Evolutionary conservation across 441 rosid genomes (phyloP), one percentile per base, ranked within the genome.

Genomic region (Macaranga tanarius): DNA sequence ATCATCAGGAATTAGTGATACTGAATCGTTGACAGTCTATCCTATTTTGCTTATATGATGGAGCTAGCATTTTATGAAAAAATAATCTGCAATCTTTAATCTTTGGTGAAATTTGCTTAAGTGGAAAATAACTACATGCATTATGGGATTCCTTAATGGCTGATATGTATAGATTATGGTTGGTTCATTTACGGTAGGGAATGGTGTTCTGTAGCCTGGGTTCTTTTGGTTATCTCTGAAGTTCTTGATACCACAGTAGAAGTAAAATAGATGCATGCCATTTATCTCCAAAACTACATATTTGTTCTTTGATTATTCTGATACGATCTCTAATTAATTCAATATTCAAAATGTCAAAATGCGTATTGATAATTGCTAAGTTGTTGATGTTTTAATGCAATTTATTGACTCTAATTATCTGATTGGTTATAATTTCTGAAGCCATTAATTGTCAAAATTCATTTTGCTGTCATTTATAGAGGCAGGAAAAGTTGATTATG

Each of bases 401-500:
- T 28, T 28, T 28, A 5, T 40, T 40, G 22, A 57, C 10, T 1
- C 22, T 40, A 40, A 1, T 9, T 40, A 7, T 40, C 4, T 40
- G 44, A 40, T 40, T 40, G 38, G 38, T 28, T 47, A 44, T 23
- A 16, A 56, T 40, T 0, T 13, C 1, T 25, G 13, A 45, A 17
- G 23, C 4, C 20, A 10, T 22, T 12, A 31, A 6, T 8, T 34
- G 10, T 58, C 10, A 26, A 71, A 45, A 45, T 61, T 73, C 40
- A 60, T 62, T 71, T 44, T 70, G 19, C 0, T 71, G 38, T 67
- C 58, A 23, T 70, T 52, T 78, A 60, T 75, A 75, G 88, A 74
- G 52, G 74, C 84, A 28, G 88, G 78, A 51, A 71, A 65, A 60
- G 84, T 72, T 67, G 84, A 84, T 20, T 76, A 68, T 79, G 58